Evolutionary conservation across 176 grass and related monocot genomes (phyloP).

Genomic region (Aechmea fasciata): DNA sequence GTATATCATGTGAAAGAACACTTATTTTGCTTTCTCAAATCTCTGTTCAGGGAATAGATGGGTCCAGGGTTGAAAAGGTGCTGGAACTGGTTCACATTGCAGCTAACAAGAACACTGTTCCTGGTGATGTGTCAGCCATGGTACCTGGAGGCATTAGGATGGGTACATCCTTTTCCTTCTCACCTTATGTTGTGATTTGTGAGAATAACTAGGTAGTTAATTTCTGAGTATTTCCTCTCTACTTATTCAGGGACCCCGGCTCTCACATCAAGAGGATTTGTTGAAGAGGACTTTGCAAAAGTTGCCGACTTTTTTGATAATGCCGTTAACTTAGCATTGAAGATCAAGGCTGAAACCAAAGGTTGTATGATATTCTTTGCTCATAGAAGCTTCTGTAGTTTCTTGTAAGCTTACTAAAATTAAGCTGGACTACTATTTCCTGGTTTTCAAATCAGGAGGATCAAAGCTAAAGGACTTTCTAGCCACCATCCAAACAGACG

Average conservation of each 20-base stretch:
- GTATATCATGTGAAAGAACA: slow-evolving; percentile 7
- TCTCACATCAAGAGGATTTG: slow-evolving; percentile 94
- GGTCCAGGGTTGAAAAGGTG: slow-evolving; percentile 95
- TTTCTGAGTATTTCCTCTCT: slow-evolving; percentile 5
- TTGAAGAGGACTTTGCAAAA: slow-evolving; percentile 97
- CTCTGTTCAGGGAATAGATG: slow-evolving; percentile 70
- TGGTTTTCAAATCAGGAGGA: slow-evolving; percentile 37
- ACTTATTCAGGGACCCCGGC: slow-evolving; percentile 77
- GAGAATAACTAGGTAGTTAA: slow-evolving; percentile 10
- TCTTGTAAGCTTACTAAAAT: background rate
- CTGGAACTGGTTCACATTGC: slow-evolving; percentile 93
- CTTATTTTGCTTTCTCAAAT: slow-evolving; percentile 6
- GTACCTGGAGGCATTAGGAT: slow-evolving; percentile 99
- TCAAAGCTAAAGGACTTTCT: slow-evolving; percentile 97
- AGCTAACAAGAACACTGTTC: slow-evolving; percentile 98
- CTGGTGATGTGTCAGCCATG: slow-evolving; percentile 99
- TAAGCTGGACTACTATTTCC: background rate
- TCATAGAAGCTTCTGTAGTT: background rate
- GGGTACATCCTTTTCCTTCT: slow-evolving; percentile 41
- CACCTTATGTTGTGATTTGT: slow-evolving; percentile 1
- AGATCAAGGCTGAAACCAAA: slow-evolving; percentile 71
- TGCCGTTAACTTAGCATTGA: slow-evolving; percentile 71
- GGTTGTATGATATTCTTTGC: slow-evolving; percentile 28
- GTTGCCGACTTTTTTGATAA: slow-evolving; percentile 86
- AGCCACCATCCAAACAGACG: slow-evolving; percentile 67